These are phyloP conservation scores for Sordariomycetes sp. DNA, from an alignment of 2,329 filamentous ascomycete species.

Conservation along the genomic window DNA sequence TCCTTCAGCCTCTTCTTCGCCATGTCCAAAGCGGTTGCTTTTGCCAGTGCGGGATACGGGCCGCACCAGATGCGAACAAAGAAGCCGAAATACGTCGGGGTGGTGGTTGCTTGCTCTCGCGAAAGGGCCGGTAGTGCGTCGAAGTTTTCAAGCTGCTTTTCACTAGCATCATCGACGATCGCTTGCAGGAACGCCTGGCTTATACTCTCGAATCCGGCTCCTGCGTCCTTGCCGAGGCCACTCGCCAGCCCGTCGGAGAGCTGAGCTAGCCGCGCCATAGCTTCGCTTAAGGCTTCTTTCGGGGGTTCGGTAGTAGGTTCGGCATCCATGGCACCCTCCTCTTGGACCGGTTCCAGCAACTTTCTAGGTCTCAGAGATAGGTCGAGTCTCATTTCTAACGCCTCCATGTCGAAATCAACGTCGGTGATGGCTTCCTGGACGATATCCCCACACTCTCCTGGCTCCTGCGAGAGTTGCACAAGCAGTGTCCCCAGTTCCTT, in stretches of 20 bases:
- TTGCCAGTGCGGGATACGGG: slow-evolving; percentile 56
- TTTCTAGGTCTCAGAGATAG: slow-evolving; percentile 52
- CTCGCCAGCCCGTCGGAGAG: slow-evolving; percentile 28
- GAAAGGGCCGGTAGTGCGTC: slow-evolving; percentile 44
- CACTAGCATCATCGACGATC: slow-evolving; percentile 33
- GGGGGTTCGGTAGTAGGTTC: slow-evolving; percentile 12
- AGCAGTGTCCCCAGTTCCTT: slow-evolving; percentile 55
- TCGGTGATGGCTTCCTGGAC: slow-evolving; percentile 58
- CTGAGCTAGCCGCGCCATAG: slow-evolving; percentile 25
- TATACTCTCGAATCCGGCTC: slow-evolving; percentile 45
- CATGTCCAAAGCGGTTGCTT: slow-evolving; percentile 58
- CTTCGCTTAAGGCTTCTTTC: slow-evolving; percentile 25
- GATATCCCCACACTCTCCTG: slow-evolving; percentile 47
- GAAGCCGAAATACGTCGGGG: slow-evolving; percentile 64
- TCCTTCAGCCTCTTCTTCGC: slow-evolving; percentile 46
- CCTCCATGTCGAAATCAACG: slow-evolving; percentile 60
- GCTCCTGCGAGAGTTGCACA: slow-evolving; percentile 52
- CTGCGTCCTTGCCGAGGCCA: slow-evolving; percentile 40
- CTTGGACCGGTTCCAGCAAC: slow-evolving; percentile 34
- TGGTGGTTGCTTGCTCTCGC: slow-evolving; percentile 40
- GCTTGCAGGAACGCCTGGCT: slow-evolving; percentile 42
- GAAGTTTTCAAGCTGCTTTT: slow-evolving; percentile 35
- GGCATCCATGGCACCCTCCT: slow-evolving; percentile 39
- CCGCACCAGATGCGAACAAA: slow-evolving; percentile 67
- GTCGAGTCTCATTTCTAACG: slow-evolving; percentile 65